phyloP scores from a whole-genome alignment of 495 filamentous ascomycete species.

The Aspergillus cavernicola region DNA sequence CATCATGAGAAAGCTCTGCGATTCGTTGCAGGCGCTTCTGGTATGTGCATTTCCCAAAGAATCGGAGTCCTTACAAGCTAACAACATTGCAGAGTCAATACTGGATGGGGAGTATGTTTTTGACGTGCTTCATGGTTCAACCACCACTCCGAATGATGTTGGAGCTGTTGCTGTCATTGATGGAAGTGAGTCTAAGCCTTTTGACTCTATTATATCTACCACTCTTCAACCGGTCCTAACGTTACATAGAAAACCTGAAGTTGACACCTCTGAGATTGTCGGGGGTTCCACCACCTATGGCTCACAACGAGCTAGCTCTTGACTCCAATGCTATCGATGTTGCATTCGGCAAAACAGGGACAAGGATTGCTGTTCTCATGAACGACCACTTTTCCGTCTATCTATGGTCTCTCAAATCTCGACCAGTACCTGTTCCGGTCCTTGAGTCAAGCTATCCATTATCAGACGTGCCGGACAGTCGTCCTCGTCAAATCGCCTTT shows the following conservation, averaged over 20 bases:
- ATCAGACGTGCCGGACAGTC: slow-evolving; percentile 30
- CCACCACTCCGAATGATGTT: slow-evolving; percentile 67
- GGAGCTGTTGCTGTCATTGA: slow-evolving; percentile 87
- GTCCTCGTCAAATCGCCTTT: slow-evolving; percentile 42
- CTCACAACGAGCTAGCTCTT: slow-evolving; percentile 67
- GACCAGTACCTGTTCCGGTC: slow-evolving; percentile 41
- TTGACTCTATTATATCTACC: neutral
- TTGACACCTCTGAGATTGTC: slow-evolving; percentile 79
- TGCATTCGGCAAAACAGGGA: slow-evolving; percentile 62
- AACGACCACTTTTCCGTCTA: slow-evolving; percentile 59
- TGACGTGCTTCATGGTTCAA: slow-evolving; percentile 62
- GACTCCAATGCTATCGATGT: slow-evolving; percentile 67
- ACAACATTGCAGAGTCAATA: slow-evolving; percentile 34
- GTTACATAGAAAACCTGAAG: slow-evolving; percentile 57
- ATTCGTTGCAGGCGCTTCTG: slow-evolving; percentile 49
- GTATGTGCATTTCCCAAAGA: slow-evolving; percentile 22
- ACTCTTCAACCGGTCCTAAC: slow-evolving; percentile 12
- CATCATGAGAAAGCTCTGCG: slow-evolving; percentile 78
- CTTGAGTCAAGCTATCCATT: slow-evolving; percentile 45
- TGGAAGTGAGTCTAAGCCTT: slow-evolving; percentile 52
- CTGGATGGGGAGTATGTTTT: slow-evolving; percentile 66
- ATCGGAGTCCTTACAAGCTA: neutral
- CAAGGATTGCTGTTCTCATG: slow-evolving; percentile 70
- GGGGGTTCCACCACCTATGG: slow-evolving; percentile 91
- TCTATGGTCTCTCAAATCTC: slow-evolving; percentile 55